phyloP scores from a whole-genome alignment of 805 yeast species.

The Teunomyces panamensis region DNA sequence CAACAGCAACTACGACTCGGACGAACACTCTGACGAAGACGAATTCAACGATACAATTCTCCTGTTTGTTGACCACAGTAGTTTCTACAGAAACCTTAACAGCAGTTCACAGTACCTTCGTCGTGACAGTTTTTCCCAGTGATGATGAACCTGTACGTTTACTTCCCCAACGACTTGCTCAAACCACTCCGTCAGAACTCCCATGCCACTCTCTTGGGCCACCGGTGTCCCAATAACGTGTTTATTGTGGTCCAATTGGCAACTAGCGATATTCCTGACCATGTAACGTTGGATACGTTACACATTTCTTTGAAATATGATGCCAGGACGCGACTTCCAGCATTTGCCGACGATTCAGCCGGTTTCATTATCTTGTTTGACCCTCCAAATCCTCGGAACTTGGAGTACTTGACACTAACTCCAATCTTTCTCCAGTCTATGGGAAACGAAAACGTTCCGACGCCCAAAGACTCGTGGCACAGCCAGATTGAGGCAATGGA shows the following conservation, averaged over 20 bases:
- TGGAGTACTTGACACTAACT: slow-evolving; percentile 75
- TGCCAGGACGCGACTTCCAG: slow-evolving; percentile 4
- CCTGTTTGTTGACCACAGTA: slow-evolving; percentile 11
- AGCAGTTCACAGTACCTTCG: slow-evolving; percentile 42
- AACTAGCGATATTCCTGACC: background rate
- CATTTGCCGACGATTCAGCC: background rate
- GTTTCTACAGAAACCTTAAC: slow-evolving; percentile 30
- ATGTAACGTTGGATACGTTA: background rate
- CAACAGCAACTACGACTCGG: too few relatives aligned
- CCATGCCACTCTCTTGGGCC: slow-evolving; percentile 20
- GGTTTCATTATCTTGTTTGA: slow-evolving; percentile 44
- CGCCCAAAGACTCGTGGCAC: slow-evolving; percentile 15
- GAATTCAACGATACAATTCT: slow-evolving; percentile 3
- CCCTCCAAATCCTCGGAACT: slow-evolving; percentile 65
- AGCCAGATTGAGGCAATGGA: slow-evolving; percentile 17
- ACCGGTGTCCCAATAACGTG: slow-evolving; percentile 15
- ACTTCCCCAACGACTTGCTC: slow-evolving; percentile 33
- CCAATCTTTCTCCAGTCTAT: slow-evolving; percentile 67
- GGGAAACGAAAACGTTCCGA: slow-evolving; percentile 12
- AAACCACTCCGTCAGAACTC: slow-evolving; percentile 3
- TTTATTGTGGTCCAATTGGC: slow-evolving; percentile 10
- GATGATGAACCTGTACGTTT: slow-evolving; percentile 26
- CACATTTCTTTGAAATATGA: slow-evolving; percentile 1
- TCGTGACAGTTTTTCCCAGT: slow-evolving; percentile 38
- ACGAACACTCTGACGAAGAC: background rate